These are phyloP conservation scores for Candida xyloterini DNA, from an alignment of 805 yeast species.

Conservation along the genomic window DNA sequence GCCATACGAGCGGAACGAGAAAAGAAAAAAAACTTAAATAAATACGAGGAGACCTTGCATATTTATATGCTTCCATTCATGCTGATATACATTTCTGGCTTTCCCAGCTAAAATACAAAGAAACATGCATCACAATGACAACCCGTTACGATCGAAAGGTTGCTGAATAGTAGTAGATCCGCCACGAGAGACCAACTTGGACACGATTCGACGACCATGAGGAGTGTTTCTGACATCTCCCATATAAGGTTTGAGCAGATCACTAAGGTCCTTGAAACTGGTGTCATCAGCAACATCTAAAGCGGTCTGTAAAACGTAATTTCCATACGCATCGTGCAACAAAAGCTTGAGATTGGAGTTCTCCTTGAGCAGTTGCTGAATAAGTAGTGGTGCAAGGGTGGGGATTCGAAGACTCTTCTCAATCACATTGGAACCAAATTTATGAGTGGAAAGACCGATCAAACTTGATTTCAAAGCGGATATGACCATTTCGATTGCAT, in stretches of 20 bases:
- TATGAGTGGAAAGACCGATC: slow-evolving; percentile 49
- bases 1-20: slow-evolving; percentile 8
- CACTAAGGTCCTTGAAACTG: slow-evolving; percentile 55
- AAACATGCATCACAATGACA: slow-evolving; percentile 17
- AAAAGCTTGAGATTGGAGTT: slow-evolving; percentile 37
- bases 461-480: slow-evolving; percentile 29
- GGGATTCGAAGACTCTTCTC: slow-evolving; percentile 52
- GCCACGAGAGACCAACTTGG: slow-evolving; percentile 45
- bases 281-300: slow-evolving; percentile 51
- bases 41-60: neutral
- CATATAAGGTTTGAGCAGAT: slow-evolving; percentile 66
- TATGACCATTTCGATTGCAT: slow-evolving; percentile 30
- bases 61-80: slow-evolving; percentile 9
- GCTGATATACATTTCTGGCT: slow-evolving; percentile 14
- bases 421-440: slow-evolving; percentile 59
- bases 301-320: slow-evolving; percentile 57
- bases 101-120: slow-evolving; percentile 20
- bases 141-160: slow-evolving; percentile 1
- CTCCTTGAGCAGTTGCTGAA: slow-evolving; percentile 40
- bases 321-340: slow-evolving; percentile 58
- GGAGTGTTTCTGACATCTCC: slow-evolving; percentile 85
- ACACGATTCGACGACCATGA: slow-evolving; percentile 90
- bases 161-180: slow-evolving; percentile 21
- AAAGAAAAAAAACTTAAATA: neutral
- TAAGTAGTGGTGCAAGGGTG: slow-evolving; percentile 43